A percentile compares a stretch with the other conserved stretches of the same genome.
These are phyloP conservation scores for Simmondsia chinensis DNA, from an alignment of 148 eudicot species.

Conservation along the genomic window DNA sequence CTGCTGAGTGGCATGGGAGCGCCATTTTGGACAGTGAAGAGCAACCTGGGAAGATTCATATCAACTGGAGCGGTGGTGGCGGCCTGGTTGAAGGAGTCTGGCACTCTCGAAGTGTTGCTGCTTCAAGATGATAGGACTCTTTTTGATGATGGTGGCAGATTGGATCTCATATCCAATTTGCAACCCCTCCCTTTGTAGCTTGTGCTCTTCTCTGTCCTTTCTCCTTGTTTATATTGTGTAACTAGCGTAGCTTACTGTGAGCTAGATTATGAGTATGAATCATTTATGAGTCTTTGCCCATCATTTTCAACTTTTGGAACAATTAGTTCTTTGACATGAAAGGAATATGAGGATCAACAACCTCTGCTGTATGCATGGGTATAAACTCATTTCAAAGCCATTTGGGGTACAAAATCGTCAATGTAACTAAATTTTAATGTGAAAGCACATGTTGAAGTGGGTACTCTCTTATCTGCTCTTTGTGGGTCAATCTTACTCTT, in stretches of 20 bases:
- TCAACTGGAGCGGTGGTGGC: conserved; percentile 72
- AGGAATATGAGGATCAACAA: no score
- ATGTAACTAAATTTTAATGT: no score
- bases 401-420: no score
- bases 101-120: conserved; percentile 52
- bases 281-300: no score
- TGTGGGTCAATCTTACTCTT: no score
- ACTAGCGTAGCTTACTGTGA: conserved; percentile 12
- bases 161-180: conserved; percentile 25
- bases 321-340: no score
- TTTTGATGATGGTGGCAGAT: conserved; percentile 9
- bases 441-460: no score
- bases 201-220: neutral
- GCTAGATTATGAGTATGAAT: no score
- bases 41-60: conserved; percentile 76
- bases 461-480: no score
- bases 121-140: conserved; percentile 60
- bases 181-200: conserved; percentile 31
- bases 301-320: no score
- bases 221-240: conserved; percentile 13
- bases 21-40: conserved; percentile 66
- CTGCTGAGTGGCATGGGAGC: conserved; percentile 67
- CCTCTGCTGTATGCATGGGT: no score
- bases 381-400: no score
- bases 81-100: conserved; percentile 77